phyloP scores from a whole-genome alignment of 768 basidiomycete genomes.

The Lentinula aciculospora region DNA sequence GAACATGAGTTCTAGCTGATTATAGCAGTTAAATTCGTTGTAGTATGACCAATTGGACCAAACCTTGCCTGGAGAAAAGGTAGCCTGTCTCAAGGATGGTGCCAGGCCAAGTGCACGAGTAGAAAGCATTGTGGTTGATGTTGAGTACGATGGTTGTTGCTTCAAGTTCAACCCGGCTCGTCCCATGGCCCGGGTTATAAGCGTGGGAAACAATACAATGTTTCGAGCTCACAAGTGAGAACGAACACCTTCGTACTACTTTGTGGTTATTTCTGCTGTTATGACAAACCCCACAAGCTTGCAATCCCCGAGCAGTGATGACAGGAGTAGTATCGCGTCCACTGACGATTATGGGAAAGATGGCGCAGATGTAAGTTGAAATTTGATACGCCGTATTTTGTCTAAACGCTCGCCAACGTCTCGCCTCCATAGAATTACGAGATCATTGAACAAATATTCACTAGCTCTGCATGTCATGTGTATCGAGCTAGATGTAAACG shows the following conservation, averaged over 20 bases:
- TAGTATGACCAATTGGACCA: not conserved
- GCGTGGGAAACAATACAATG: too few relatives aligned
- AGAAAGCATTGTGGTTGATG: conserved; percentile 2
- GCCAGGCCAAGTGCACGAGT: conserved; percentile 5
- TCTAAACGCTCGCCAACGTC: not conserved
- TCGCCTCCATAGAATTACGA: conserved; percentile 32
- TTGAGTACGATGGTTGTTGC: too few relatives aligned
- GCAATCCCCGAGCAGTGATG: too few relatives aligned
- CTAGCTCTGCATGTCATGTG: conserved; percentile 20
- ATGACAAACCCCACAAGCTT: too few relatives aligned
- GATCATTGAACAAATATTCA: conserved; percentile 27
- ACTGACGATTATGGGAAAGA: not conserved
- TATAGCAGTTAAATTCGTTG: not conserved
- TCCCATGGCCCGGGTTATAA: too few relatives aligned
- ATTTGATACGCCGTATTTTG: not conserved
- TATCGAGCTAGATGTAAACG: conserved; percentile 37
- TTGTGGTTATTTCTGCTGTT: too few relatives aligned
- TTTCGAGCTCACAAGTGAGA: too few relatives aligned
- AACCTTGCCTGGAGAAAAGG: not conserved
- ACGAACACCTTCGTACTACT: too few relatives aligned
- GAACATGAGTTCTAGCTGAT: conserved; percentile 1
- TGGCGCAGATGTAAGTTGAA: not conserved
- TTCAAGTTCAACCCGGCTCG: too few relatives aligned
- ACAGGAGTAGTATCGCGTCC: not conserved
- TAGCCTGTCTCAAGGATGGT: conserved; percentile 4